A percentile compares a stretch with the other conserved stretches of the same genome.
phyloP scores from a whole-genome alignment of 768 basidiomycete genomes.

The Boletus insuetus region DNA sequence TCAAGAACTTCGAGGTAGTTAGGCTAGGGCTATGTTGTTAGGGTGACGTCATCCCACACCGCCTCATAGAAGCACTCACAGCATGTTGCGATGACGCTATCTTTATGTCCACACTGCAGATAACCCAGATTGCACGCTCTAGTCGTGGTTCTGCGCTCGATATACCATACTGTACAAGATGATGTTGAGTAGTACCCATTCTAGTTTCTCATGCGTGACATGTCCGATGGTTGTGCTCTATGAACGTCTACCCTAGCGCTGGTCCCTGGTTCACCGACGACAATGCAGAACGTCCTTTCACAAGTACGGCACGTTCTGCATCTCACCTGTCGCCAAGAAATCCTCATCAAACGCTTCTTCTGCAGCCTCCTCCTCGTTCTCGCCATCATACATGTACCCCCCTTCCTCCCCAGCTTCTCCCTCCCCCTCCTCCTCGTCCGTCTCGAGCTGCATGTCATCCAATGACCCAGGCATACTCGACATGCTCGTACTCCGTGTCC shows the following conservation, averaged over 20 bases:
- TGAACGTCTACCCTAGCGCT: not conserved
- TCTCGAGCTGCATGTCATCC: constrained; percentile 56
- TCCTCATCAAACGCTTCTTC: constrained; percentile 81
- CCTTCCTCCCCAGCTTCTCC: constrained; percentile 32
- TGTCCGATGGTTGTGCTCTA: constrained; percentile 6
- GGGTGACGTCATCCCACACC: no score
- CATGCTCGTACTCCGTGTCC: constrained; percentile 58
- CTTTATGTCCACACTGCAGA: no score
- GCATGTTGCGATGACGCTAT: no score
- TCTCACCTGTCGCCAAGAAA: constrained; percentile 75
- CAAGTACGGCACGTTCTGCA: constrained; percentile 73
- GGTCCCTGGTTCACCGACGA: not conserved
- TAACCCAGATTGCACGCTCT: no score
- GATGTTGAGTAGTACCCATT: not conserved
- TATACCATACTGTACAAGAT: not conserved
- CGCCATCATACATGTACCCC: constrained; percentile 33
- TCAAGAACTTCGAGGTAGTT: no score
- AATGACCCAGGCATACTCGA: constrained; percentile 87
- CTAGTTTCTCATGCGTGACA: not conserved
- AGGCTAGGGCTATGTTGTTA: no score
- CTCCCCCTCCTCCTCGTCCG: constrained; percentile 49
- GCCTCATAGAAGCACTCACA: no score
- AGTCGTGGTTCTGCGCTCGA: not conserved
- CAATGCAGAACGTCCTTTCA: constrained; percentile 21
- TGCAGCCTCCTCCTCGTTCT: constrained; percentile 59